These are phyloP conservation scores for Pistacia integerrima DNA, from an alignment of 345 rosid genomes.

Conservation along the genomic window DNA sequence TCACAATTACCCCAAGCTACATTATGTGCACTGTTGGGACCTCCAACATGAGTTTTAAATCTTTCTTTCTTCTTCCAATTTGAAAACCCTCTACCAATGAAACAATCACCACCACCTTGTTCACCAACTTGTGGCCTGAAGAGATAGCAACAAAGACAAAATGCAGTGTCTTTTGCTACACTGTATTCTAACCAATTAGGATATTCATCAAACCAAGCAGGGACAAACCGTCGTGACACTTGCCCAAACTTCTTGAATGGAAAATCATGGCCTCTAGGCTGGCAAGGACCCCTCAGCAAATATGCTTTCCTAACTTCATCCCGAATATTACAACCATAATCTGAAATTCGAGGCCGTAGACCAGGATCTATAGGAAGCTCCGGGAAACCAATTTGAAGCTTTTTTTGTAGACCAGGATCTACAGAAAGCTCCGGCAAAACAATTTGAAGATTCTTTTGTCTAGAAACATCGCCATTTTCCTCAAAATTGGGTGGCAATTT, in stretches of 20 bases:
- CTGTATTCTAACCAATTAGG: conserved; percentile 15
- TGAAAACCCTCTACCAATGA: neutral
- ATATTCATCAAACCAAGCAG: conserved; percentile 5
- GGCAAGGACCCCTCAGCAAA: neutral
- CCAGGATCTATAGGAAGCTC: neutral
- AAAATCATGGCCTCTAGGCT: neutral
- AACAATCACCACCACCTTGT: neutral
- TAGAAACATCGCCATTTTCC: neutral
- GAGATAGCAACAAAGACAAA: conserved; percentile 14
- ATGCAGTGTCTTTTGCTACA: neutral
- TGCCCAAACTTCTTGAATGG: neutral
- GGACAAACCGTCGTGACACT: neutral
- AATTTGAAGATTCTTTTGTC: neutral
- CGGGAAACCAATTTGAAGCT: neutral
- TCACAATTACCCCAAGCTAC: neutral
- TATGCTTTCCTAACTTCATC: neutral
- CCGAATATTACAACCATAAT: neutral
- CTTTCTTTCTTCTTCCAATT: neutral
- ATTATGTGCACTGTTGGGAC: neutral
- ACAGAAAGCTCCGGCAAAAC: neutral
- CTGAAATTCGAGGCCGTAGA: neutral
- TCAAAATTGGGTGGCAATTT: neutral
- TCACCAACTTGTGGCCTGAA: neutral
- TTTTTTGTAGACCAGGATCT: neutral
- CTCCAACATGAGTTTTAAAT: conserved; percentile 10